Evolutionary conservation across 2,329 filamentous ascomycete genomes (phyloP).

Genomic region (Didymella segeticola): DNA sequence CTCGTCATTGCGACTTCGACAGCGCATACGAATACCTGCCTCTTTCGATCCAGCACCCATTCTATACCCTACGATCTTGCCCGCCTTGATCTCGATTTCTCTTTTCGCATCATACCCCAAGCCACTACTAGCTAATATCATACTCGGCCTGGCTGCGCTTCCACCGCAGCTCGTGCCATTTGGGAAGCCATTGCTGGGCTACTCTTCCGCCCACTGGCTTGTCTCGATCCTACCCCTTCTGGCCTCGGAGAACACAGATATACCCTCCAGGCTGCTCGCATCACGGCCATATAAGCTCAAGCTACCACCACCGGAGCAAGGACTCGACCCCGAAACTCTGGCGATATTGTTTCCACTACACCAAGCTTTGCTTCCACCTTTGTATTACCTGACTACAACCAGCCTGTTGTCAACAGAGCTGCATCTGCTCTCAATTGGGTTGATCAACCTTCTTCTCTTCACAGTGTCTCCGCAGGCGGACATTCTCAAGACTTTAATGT

Average conservation of each 20-base stretch:
- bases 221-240: conserved; percentile 74
- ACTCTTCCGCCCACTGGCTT: conserved; percentile 78
- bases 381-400: conserved; percentile 85
- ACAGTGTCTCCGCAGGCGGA: conserved; percentile 66
- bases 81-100: conserved; percentile 77
- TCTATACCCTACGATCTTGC: conserved; percentile 82
- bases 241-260: conserved; percentile 55
- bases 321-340: conserved; percentile 64
- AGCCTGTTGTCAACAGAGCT: conserved; percentile 87
- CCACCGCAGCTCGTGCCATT: conserved; percentile 76
- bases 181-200: conserved; percentile 61
- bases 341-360: conserved; percentile 82
- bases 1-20: conserved; percentile 43
- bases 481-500: conserved; percentile 54
- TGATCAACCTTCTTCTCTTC: conserved; percentile 82
- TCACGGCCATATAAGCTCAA: conserved; percentile 47
- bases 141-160: conserved; percentile 80
- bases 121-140: conserved; percentile 76
- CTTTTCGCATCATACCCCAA: conserved; percentile 68
- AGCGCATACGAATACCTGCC: conserved; percentile 68
- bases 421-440: conserved; percentile 80
- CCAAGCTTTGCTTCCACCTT: conserved; percentile 72
- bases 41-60: conserved; percentile 91
- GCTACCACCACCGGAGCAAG: conserved; percentile 35
- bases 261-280: conserved; percentile 43